These are phyloP conservation scores for Colletotrichum shisoi DNA, from an alignment of 2,329 filamentous ascomycete genomes.

Conservation along the genomic window DNA sequence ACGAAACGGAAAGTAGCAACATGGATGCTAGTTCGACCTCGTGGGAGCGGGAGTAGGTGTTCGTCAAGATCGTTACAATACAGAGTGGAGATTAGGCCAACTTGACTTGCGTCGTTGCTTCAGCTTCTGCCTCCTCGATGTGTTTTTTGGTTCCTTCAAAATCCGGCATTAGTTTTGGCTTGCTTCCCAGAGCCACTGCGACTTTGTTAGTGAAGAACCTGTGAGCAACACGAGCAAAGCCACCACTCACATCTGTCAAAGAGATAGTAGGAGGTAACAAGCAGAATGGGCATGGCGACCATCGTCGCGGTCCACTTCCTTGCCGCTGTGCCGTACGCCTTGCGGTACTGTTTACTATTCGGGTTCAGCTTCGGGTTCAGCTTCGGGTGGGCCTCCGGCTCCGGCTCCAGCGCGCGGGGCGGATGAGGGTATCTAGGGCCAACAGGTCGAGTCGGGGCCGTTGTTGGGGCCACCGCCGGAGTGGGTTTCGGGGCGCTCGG, in stretches of 20 bases:
- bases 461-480: background rate
- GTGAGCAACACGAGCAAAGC: background rate
- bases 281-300: constrained; percentile 61
- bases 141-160: constrained; percentile 18
- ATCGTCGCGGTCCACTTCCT: constrained; percentile 58
- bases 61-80: constrained; percentile 31
- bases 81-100: constrained; percentile 11
- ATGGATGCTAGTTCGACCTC: background rate
- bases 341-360: constrained; percentile 52
- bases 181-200: constrained; percentile 47
- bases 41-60: constrained; percentile 22
- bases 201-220: constrained; percentile 4
- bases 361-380: constrained; percentile 47
- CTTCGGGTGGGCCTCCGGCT: constrained; percentile 23
- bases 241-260: constrained; percentile 58
- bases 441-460: background rate
- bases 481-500: background rate
- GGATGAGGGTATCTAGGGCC: background rate
- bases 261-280: constrained; percentile 64
- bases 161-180: constrained; percentile 44
- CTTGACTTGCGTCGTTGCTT: constrained; percentile 20
- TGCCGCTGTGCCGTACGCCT: constrained; percentile 55
- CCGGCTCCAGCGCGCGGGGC: background rate
- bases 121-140: constrained; percentile 1
- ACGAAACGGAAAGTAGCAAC: background rate